phyloP scores from a whole-genome alignment of 768 basidiomycete species.

The Naganishia randhawae region DNA sequence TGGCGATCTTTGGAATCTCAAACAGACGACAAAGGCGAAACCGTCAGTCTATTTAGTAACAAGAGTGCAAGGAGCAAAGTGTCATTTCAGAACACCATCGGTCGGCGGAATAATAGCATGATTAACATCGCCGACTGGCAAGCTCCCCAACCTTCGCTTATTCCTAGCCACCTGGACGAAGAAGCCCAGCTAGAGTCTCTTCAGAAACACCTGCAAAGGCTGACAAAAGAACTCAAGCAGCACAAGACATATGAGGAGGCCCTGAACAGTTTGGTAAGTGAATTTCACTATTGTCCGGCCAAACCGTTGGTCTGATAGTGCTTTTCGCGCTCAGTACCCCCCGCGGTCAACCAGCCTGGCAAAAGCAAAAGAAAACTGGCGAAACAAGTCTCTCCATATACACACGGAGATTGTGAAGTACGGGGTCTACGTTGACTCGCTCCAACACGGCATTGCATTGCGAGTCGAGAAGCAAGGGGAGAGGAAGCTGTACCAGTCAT shows the following conservation, averaged over 20 bases:
- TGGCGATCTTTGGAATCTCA: slow-evolving; percentile 68
- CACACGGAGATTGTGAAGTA: slow-evolving; percentile 93
- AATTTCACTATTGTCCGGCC: neutral
- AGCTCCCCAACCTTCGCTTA: slow-evolving; percentile 74
- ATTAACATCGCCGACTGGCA: slow-evolving; percentile 88
- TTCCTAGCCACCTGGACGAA: slow-evolving; percentile 82
- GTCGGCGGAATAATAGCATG: slow-evolving; percentile 56
- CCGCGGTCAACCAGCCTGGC: slow-evolving; percentile 67
- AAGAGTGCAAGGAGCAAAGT: slow-evolving; percentile 71
- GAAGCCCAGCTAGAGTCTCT: slow-evolving; percentile 87
- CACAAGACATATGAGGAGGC: slow-evolving; percentile 78
- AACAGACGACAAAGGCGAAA: slow-evolving; percentile 51
- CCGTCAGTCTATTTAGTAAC: slow-evolving; percentile 65
- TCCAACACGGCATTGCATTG: slow-evolving; percentile 75
- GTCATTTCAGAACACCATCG: slow-evolving; percentile 42
- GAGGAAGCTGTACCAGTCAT: slow-evolving; percentile 61
- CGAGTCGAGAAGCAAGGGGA: slow-evolving; percentile 87
- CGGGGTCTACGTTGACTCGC: slow-evolving; percentile 85
- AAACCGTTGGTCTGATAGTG: too few species aligned
- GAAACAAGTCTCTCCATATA: slow-evolving; percentile 81
- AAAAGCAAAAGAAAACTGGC: slow-evolving; percentile 86
- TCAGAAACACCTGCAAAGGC: slow-evolving; percentile 67
- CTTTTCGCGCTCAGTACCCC: slow-evolving; percentile 61
- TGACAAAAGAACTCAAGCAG: slow-evolving; percentile 73
- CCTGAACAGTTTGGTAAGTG: slow-evolving; percentile 54